Conservation (phyloP, 2,329 filamentous ascomycete genomes). For the Fusarium sacchari region DNA sequence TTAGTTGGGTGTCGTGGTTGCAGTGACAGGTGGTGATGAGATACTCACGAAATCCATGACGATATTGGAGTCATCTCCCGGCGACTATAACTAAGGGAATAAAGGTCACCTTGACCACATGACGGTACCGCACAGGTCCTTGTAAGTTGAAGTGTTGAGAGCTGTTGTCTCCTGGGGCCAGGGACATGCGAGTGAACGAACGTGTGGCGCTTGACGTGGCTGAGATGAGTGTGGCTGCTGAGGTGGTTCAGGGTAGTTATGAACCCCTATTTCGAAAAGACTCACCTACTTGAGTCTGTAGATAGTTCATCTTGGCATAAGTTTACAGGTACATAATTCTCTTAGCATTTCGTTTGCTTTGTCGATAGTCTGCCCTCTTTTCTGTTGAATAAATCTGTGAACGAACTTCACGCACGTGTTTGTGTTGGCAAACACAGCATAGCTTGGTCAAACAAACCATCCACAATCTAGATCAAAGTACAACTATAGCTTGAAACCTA, state of each 20-base stretch:
- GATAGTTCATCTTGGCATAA: neutral
- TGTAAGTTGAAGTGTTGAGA: conserved; percentile 38
- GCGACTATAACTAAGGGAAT: conserved; percentile 21
- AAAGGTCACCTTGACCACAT: conserved; percentile 33
- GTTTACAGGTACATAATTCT: no score
- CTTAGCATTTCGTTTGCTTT: neutral
- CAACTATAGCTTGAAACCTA: neutral
- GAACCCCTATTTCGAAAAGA: conserved; percentile 7
- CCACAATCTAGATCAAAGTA: no score
- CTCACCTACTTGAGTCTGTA: neutral
- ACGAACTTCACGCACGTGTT: no score
- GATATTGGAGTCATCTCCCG: conserved; percentile 58
- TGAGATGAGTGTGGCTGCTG: neutral
- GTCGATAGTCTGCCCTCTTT: neutral
- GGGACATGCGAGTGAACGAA: conserved; percentile 1
- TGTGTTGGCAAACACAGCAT: neutral
- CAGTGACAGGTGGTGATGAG: neutral
- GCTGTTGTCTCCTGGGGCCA: conserved; percentile 29
- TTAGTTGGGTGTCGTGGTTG: conserved; percentile 18
- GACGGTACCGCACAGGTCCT: conserved; percentile 26
- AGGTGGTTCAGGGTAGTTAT: conserved; percentile 22
- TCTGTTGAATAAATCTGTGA: neutral
- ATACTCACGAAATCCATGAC: conserved; percentile 67
- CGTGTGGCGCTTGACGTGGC: conserved; percentile 28
- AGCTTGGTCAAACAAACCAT: no score